Conservation (phyloP, 768 basidiomycete species). For the Rhodotorula kratochvilovae region DNA sequence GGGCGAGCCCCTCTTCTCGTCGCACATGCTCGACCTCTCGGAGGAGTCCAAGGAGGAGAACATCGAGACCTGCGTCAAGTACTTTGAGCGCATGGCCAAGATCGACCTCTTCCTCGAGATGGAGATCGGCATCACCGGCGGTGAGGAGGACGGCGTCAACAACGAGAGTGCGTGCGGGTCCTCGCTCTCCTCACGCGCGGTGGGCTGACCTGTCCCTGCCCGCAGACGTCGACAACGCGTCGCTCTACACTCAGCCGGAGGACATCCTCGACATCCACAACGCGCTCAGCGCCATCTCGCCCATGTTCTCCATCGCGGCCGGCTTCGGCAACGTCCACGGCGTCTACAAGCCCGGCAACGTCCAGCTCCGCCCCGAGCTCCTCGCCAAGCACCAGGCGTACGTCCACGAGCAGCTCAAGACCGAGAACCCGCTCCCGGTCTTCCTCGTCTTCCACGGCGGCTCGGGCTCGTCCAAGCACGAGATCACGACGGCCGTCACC, state of each 20-base stretch:
- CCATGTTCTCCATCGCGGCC: slow-evolving; percentile 96
- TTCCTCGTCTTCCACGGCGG: slow-evolving; percentile 99
- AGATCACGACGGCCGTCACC: slow-evolving; percentile 83
- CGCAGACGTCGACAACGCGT: slow-evolving; percentile 77
- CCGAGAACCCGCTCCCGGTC: slow-evolving; percentile 67
- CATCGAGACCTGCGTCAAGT: slow-evolving; percentile 85
- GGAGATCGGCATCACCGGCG: slow-evolving; percentile 99
- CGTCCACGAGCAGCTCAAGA: slow-evolving; percentile 63
- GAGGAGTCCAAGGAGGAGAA: slow-evolving; percentile 78
- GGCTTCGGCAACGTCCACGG: slow-evolving; percentile 99
- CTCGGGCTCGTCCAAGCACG: slow-evolving; percentile 92
- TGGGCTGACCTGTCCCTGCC: too few relatives aligned
- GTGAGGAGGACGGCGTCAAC: slow-evolving; percentile 99
- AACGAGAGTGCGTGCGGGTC: slow-evolving; percentile 59
- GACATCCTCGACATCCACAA: slow-evolving; percentile 88
- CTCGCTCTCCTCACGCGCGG: too few relatives aligned
- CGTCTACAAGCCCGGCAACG: slow-evolving; percentile 99
- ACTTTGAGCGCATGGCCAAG: slow-evolving; percentile 91
- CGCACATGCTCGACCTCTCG: slow-evolving; percentile 98
- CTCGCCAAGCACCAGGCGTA: slow-evolving; percentile 83
- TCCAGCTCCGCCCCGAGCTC: slow-evolving; percentile 83
- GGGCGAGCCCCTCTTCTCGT: slow-evolving; percentile 82
- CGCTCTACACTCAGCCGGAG: slow-evolving; percentile 93
- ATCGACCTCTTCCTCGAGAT: slow-evolving; percentile 97
- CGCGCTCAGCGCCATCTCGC: slow-evolving; percentile 74